These are phyloP conservation scores for Diaporthe citrichinensis DNA, from an alignment of 2,329 filamentous ascomycete species.

Conservation along the genomic window DNA sequence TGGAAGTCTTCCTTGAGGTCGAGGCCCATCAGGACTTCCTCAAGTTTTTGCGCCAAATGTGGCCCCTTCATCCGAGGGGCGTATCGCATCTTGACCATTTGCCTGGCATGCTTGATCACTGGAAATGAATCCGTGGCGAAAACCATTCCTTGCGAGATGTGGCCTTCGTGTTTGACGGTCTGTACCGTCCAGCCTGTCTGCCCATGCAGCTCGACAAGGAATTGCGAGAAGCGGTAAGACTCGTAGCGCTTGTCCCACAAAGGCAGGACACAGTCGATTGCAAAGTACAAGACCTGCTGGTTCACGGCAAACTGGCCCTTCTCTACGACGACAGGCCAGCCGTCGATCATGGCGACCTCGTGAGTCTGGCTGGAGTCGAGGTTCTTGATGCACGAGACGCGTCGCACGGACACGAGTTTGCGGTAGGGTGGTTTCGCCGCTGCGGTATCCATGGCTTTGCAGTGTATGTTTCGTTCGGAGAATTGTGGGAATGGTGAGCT, in stretches of 20 bases:
- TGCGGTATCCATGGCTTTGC: not conserved
- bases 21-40: not conserved
- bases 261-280: not conserved
- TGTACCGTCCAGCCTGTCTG: not conserved
- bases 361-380: not conserved
- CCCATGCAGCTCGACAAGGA: not conserved
- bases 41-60: not conserved
- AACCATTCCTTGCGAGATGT: constrained; percentile 4
- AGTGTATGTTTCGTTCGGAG: too few relatives aligned
- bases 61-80: too few relatives aligned
- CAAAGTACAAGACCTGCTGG: not conserved
- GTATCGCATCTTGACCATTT: not conserved
- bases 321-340: not conserved
- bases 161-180: not conserved
- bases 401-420: not conserved
- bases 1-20: not conserved
- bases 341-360: not conserved
- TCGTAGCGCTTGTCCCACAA: not conserved
- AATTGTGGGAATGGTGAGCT: not conserved
- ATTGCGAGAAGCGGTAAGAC: not conserved
- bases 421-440: not conserved
- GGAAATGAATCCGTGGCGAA: not conserved
- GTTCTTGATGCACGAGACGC: not conserved
- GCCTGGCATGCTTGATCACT: not conserved
- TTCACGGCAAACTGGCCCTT: not conserved